A percentile compares a stretch with the other conserved stretches of the same genome.
These are phyloP conservation scores for Suillus alpinus DNA, from an alignment of 768 basidiomycete species.

Conservation along the genomic window DNA sequence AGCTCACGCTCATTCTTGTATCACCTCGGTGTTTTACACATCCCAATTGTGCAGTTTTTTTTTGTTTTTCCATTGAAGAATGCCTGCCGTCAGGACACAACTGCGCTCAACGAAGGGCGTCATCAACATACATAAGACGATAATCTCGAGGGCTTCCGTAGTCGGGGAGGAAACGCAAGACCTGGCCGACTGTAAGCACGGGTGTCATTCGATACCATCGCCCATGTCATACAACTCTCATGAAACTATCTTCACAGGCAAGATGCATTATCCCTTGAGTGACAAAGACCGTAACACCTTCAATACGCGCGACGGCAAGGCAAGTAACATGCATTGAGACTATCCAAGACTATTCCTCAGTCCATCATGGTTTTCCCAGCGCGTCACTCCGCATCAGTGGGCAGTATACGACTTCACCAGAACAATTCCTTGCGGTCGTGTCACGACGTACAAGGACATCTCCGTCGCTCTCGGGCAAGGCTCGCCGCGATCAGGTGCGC, in stretches of 20 bases:
- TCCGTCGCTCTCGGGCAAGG: constrained; percentile 47
- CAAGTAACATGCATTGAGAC: constrained; percentile 4
- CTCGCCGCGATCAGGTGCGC: constrained; percentile 64
- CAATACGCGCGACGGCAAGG: constrained; percentile 27
- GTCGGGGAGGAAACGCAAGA: constrained; percentile 1
- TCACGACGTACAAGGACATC: constrained; percentile 57
- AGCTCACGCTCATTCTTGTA: not conserved
- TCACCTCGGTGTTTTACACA: not conserved
- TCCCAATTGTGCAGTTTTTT: too few species aligned
- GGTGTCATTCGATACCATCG: not conserved
- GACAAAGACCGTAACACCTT: constrained; percentile 18
- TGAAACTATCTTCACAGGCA: constrained; percentile 1
- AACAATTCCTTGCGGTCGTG: constrained; percentile 48
- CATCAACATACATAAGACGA: not conserved
- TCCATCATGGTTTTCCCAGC: constrained; percentile 38
- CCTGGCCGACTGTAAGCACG: not conserved
- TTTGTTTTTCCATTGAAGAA: not conserved
- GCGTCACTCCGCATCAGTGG: constrained; percentile 54
- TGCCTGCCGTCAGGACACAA: constrained; percentile 3
- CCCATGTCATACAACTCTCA: not conserved
- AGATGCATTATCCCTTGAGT: constrained; percentile 13
- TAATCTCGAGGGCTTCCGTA: not conserved
- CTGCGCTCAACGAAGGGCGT: not conserved
- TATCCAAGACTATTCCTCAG: not conserved
- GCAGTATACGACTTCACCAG: constrained; percentile 54